Percentiles rank a stretch among this genome's conserved stretches.
These are phyloP conservation scores for Ascochyta lentis DNA, from an alignment of 2,329 filamentous ascomycete genomes.

Conservation along the genomic window DNA sequence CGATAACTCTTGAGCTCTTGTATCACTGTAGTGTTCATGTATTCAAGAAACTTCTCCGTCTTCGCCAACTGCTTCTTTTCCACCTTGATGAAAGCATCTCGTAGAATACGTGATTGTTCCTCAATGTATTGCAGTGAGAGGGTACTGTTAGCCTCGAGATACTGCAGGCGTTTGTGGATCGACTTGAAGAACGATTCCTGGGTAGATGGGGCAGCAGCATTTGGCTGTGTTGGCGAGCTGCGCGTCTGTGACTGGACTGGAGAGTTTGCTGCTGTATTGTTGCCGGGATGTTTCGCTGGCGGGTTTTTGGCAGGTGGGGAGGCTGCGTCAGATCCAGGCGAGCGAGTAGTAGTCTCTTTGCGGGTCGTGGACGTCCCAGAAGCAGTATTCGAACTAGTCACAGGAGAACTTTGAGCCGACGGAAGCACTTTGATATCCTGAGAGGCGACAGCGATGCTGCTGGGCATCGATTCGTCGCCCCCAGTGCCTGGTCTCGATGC, in stretches of 20 bases:
- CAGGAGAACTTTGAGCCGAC: background rate
- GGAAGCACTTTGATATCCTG: background rate
- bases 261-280: conserved; percentile 26
- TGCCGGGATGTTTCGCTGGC: conserved; percentile 22
- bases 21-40: conserved; percentile 86
- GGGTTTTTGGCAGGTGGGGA: conserved; percentile 16
- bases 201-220: conserved; percentile 74
- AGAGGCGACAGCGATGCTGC: background rate
- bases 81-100: conserved; percentile 83
- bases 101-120: conserved; percentile 88
- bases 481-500: background rate
- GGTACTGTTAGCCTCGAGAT: conserved; percentile 90
- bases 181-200: conserved; percentile 99
- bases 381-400: conserved; percentile 1
- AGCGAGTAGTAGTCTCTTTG: conserved; percentile 17
- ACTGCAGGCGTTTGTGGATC: conserved; percentile 88
- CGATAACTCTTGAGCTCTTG: conserved; percentile 67
- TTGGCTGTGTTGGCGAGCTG: conserved; percentile 53
- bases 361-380: conserved; percentile 14
- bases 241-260: conserved; percentile 30
- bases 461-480: background rate
- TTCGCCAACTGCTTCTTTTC: conserved; percentile 89
- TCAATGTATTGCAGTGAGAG: conserved; percentile 95
- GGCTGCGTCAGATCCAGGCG: conserved; percentile 18
- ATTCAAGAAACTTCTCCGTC: conserved; percentile 79